A percentile compares a stretch with the other conserved stretches of the same genome.
Evolutionary conservation across 345 rosid genomes (phyloP).

Genomic region (Aegle marmelos): DNA sequence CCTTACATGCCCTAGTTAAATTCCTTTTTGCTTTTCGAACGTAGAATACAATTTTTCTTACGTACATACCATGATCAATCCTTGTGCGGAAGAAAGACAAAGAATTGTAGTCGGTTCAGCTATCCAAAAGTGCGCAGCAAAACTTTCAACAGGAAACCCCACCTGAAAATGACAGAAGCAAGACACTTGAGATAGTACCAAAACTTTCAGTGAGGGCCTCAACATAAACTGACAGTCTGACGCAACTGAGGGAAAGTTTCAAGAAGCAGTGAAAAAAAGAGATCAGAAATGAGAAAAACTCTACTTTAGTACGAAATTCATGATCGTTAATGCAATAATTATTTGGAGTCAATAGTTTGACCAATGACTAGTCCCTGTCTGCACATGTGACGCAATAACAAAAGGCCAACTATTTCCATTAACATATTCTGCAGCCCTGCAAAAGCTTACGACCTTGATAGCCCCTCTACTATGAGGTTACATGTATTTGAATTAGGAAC

Average conservation of each 20-base stretch:
- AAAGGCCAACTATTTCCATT: slow-evolving; percentile 13
- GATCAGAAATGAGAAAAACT: not conserved
- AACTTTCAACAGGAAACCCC: slow-evolving; percentile 1
- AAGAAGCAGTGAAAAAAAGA: not conserved
- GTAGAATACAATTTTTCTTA: too few species aligned
- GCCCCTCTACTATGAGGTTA: slow-evolving; percentile 18
- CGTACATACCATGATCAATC: not conserved
- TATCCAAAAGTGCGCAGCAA: not conserved
- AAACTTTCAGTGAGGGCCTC: slow-evolving; percentile 18
- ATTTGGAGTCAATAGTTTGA: slow-evolving; percentile 25
- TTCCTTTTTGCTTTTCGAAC: too few species aligned
- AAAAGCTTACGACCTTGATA: slow-evolving; percentile 19
- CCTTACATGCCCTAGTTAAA: too few species aligned
- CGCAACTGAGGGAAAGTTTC: not conserved
- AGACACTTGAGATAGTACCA: slow-evolving; percentile 5
- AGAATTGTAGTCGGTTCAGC: not conserved
- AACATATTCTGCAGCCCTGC: slow-evolving; percentile 23
- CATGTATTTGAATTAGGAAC: not conserved
- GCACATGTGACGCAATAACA: slow-evolving; percentile 8
- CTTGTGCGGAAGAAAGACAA: not conserved
- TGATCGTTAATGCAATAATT: slow-evolving; percentile 2
- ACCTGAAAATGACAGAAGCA: slow-evolving; percentile 21
- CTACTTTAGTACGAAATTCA: not conserved
- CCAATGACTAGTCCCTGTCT: slow-evolving; percentile 26
- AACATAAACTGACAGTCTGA: slow-evolving; percentile 12